Percentiles rank a stretch among this genome's conserved stretches.
phyloP scores from a whole-genome alignment of 441 rosid genomes.

The Lepidium campestre region DNA sequence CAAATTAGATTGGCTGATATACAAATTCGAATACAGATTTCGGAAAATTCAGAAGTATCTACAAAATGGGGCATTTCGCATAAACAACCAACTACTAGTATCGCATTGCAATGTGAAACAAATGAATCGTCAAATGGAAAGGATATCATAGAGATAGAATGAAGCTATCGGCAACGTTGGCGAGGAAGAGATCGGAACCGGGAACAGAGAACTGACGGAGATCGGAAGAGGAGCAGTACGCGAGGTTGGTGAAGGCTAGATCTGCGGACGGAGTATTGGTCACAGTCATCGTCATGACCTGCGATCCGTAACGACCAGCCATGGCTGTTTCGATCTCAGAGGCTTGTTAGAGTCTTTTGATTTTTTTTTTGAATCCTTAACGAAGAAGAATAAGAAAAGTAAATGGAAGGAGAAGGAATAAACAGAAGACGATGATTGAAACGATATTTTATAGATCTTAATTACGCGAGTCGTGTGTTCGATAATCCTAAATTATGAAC shows the following conservation, averaged over 20 bases:
- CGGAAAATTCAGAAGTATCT: neutral
- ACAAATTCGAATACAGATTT: neutral
- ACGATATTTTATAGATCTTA: neutral
- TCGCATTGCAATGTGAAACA: neutral
- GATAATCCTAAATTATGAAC: neutral
- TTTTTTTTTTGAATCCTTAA: constrained; percentile 10
- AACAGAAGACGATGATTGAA: neutral
- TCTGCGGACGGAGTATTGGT: constrained; percentile 71
- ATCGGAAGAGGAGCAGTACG: constrained; percentile 82
- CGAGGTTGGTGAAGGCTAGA: constrained; percentile 82
- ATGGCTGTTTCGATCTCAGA: constrained; percentile 25
- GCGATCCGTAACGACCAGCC: constrained; percentile 49
- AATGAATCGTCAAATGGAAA: constrained; percentile 19
- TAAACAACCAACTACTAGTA: neutral
- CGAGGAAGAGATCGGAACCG: constrained; percentile 68
- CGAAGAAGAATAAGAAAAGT: neutral
- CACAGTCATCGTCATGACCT: constrained; percentile 52
- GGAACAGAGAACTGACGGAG: constrained; percentile 72
- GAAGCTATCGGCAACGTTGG: constrained; percentile 52
- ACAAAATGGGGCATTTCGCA: neutral
- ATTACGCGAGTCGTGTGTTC: neutral
- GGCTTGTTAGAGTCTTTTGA: neutral
- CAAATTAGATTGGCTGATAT: neutral
- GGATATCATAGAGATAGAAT: constrained; percentile 88
- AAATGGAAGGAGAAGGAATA: neutral